A percentile compares a stretch with the other conserved stretches of the same genome.
These are phyloP conservation scores for Pseudopithomyces chartarum DNA, from an alignment of 2,329 filamentous ascomycete species.

Conservation along the genomic window DNA sequence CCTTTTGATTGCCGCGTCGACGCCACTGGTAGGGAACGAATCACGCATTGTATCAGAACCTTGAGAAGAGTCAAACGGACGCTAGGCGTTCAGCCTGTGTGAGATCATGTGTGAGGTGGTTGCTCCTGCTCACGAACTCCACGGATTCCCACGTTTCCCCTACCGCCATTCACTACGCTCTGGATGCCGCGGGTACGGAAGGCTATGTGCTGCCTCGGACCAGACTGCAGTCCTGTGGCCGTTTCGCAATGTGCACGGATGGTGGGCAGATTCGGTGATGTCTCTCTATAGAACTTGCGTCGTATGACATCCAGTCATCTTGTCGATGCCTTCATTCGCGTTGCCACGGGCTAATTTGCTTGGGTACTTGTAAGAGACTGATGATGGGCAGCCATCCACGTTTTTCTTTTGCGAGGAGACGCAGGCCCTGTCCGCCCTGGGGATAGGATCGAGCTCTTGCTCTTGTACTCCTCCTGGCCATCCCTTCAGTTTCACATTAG, in stretches of 20 bases:
- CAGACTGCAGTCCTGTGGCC: neutral
- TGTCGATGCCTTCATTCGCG: neutral
- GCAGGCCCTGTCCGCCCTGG: conserved; percentile 36
- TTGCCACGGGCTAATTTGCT: too few species aligned
- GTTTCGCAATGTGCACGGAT: neutral
- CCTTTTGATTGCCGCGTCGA: conserved; percentile 32
- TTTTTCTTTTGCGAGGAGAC: conserved; percentile 41
- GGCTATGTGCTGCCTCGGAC: neutral
- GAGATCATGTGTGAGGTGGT: conserved; percentile 16
- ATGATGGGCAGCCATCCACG: conserved; percentile 26
- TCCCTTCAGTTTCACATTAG: conserved; percentile 42
- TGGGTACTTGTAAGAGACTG: conserved; percentile 19
- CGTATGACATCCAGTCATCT: conserved; percentile 1
- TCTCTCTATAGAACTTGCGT: neutral
- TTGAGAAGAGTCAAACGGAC: conserved; percentile 29
- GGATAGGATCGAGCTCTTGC: conserved; percentile 30
- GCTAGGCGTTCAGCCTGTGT: conserved; percentile 26
- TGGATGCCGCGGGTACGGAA: neutral
- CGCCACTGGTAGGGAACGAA: conserved; percentile 34
- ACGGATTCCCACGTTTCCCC: conserved; percentile 2
- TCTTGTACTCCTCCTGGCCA: conserved; percentile 44
- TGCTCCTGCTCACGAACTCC: conserved; percentile 18
- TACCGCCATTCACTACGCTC: conserved; percentile 1
- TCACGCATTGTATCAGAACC: conserved; percentile 32
- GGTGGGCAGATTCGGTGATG: neutral